These are phyloP conservation scores for Pilobolus umbonatus DNA, from an alignment of 192 early-diverging fungal species.

Conservation along the genomic window DNA sequence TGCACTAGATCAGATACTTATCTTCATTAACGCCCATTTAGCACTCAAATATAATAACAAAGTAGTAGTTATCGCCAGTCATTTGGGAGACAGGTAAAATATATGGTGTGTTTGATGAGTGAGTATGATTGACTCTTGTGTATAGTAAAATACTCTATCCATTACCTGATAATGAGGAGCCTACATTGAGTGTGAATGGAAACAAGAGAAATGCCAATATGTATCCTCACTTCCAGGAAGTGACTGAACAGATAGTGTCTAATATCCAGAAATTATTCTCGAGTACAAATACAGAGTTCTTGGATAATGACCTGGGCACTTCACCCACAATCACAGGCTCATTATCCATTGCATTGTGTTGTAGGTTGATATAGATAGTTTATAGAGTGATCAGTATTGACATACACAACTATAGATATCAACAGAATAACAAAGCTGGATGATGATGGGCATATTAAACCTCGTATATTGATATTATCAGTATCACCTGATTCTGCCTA, in stretches of 20 bases:
- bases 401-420: constrained; percentile 50
- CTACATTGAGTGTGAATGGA: constrained; percentile 15
- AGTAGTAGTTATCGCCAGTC: constrained; percentile 80
- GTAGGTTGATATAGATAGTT: constrained; percentile 34
- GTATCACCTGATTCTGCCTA: constrained; percentile 81
- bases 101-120: background rate
- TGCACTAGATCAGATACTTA: constrained; percentile 70
- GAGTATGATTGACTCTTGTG: background rate
- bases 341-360: constrained; percentile 56
- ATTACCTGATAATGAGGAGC: constrained; percentile 28
- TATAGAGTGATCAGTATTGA: constrained; percentile 4
- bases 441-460: constrained; percentile 53
- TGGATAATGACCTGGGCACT: constrained; percentile 4
- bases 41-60: constrained; percentile 84
- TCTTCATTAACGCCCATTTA: constrained; percentile 92
- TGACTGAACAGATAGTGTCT: constrained; percentile 44
- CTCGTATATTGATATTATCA: constrained; percentile 82
- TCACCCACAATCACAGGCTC: constrained; percentile 43
- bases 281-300: constrained; percentile 3
- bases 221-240: constrained; percentile 52
- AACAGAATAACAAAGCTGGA: constrained; percentile 55
- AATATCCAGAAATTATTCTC: constrained; percentile 32
- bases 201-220: constrained; percentile 45
- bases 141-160: constrained; percentile 55
- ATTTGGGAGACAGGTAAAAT: constrained; percentile 49